Evolutionary conservation across 495 filamentous ascomycete genomes (phyloP).

Genomic region (Hypoxylon lienhwacheense): DNA sequence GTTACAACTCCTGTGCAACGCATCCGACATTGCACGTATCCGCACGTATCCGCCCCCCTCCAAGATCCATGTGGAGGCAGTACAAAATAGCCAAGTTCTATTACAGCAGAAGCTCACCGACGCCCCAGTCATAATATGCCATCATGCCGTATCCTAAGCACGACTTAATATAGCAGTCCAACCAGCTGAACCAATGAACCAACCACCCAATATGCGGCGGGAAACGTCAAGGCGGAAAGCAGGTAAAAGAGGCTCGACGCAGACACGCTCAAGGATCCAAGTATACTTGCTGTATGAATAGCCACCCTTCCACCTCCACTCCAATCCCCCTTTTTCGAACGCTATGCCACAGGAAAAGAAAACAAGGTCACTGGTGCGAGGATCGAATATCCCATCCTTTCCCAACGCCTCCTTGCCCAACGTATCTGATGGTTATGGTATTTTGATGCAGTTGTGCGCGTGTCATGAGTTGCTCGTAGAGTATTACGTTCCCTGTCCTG

Average conservation of each 20-base stretch:
- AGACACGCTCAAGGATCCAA: conserved; percentile 9
- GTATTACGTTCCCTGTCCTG: conserved; percentile 38
- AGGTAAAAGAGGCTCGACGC: neutral
- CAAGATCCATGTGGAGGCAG: conserved; percentile 15
- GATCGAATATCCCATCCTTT: conserved; percentile 26
- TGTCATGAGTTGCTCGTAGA: conserved; percentile 45
- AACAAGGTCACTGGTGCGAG: conserved; percentile 15
- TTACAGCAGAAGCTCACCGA: conserved; percentile 29
- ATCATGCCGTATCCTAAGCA: conserved; percentile 28
- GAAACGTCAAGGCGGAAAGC: conserved; percentile 12
- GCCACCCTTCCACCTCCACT: conserved; percentile 19
- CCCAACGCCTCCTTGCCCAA: conserved; percentile 36
- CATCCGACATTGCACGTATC: conserved; percentile 5
- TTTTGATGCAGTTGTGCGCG: conserved; percentile 38
- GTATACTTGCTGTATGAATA: conserved; percentile 7
- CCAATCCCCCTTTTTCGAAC: conserved; percentile 17
- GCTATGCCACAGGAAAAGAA: conserved; percentile 30
- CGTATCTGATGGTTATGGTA: conserved; percentile 31
- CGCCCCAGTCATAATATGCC: conserved; percentile 29
- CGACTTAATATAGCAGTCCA: conserved; percentile 26
- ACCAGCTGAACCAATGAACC: conserved; percentile 19
- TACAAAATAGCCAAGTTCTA: conserved; percentile 31
- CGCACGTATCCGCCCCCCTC: conserved; percentile 11
- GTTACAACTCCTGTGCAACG: conserved; percentile 21
- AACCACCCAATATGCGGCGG: conserved; percentile 7